Evolutionary conservation across 805 yeast species (phyloP).

Genomic region (Diddensiella santjacobensis): DNA sequence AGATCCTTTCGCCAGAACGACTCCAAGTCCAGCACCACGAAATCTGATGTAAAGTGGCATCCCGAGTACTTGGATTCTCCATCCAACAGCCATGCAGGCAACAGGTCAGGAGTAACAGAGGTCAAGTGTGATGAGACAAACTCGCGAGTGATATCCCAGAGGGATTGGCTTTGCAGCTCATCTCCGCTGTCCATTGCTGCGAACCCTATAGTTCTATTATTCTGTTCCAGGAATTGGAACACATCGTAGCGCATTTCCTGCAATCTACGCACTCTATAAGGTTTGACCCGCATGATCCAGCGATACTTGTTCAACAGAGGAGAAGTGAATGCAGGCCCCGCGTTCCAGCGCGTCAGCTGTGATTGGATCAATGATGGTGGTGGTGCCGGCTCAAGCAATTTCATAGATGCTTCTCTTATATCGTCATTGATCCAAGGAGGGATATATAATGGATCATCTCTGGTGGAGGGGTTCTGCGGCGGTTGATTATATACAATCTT

Average conservation of each 20-base stretch:
- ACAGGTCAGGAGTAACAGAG: slow-evolving; percentile 55
- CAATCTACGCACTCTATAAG: slow-evolving; percentile 55
- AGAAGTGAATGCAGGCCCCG: slow-evolving; percentile 58
- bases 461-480: slow-evolving; percentile 49
- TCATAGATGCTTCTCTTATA: not conserved
- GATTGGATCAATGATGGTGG: slow-evolving; percentile 61
- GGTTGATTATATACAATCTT: slow-evolving; percentile 45
- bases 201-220: slow-evolving; percentile 70
- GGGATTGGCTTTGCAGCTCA: slow-evolving; percentile 54
- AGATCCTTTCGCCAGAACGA: slow-evolving; percentile 55
- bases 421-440: slow-evolving; percentile 40
- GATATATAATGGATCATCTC: slow-evolving; percentile 52
- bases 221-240: slow-evolving; percentile 65
- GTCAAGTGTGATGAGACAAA: slow-evolving; percentile 56
- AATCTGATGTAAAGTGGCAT: slow-evolving; percentile 90
- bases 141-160: slow-evolving; percentile 68
- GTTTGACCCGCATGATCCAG: slow-evolving; percentile 83
- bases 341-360: slow-evolving; percentile 83
- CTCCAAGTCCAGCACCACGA: slow-evolving; percentile 82
- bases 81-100: slow-evolving; percentile 56
- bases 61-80: slow-evolving; percentile 61
- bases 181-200: slow-evolving; percentile 66
- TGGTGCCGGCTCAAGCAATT: slow-evolving; percentile 35
- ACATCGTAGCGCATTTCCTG: slow-evolving; percentile 73
- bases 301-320: slow-evolving; percentile 57